Base-by-base conservation (phyloP, 1,139 yeast genomes). In the Lodderomyces margitis region DNA sequence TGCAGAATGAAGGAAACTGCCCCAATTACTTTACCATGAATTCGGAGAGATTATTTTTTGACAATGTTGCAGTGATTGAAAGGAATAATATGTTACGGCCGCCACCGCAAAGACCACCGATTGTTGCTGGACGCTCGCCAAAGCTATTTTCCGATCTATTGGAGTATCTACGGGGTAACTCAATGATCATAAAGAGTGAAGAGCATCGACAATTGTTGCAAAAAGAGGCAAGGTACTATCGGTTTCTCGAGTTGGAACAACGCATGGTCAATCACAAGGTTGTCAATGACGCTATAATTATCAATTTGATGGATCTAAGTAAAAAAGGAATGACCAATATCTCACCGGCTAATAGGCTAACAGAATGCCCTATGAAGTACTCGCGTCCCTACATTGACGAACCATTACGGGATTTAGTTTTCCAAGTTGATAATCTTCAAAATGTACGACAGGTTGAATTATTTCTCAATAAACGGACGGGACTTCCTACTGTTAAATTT, bases 11-110 rank as follows among this genome's bases (percentile, higher is more conserved):
- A 3, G 96, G 96, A 0, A 87, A 89, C 57, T 58, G 63, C 37
- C 95, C 94, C 5, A 89, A 89, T 59, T 87, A 74, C 59, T 86
- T 89, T 61, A 76, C 87, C 11, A 65, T 87, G 17, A 75, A 83
- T 6, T 73, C 72, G 50, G 76, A 78, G 38, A 61, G 78, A 6
- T 55, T 78, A 30, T 68, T 80, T 46, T 40, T 53, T 28, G 81
- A 80, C 46, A 73, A 78, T 15, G 59, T 67, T 35, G 50, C 60
- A 7, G 46, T 70, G 2, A 68, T 74, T 37, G 63, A 68, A 38
- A 45, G 57, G 12, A 66, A 64, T 38, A 64, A 69, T 30, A 61
- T 82, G 46, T 59, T 85, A 9, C 66, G 96, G 30, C 96, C 97
- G 1, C 95, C 95, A 5, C 87, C 94, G 6, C 73, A 81, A 50